Percentiles rank a stretch among this genome's conserved stretches.
These are phyloP conservation scores for Petunia hybrid DNA, from an alignment of 305 asterid species.

Conservation along the genomic window DNA sequence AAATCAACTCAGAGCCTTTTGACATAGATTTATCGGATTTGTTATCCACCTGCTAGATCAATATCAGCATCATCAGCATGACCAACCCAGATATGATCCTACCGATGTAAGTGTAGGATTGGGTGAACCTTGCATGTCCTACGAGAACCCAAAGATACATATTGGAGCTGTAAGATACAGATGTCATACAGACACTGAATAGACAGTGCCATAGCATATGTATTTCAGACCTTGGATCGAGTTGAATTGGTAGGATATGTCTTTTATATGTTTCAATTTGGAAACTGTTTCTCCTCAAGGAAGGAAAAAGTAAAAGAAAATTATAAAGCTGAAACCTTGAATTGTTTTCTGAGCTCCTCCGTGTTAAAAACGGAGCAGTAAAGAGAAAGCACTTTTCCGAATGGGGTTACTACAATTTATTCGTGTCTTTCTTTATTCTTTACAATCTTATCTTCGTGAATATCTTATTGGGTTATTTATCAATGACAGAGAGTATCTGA, in stretches of 20 bases:
- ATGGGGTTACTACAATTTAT: background rate
- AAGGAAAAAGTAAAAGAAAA: background rate
- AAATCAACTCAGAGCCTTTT: background rate
- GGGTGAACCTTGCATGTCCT: background rate
- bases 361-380: background rate
- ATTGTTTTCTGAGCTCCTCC: background rate
- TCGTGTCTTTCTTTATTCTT: background rate
- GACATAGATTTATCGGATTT: background rate
- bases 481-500: conserved; percentile 73
- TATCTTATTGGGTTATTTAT: conserved; percentile 41
- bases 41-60: background rate
- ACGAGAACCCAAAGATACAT: background rate
- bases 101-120: background rate
- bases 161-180: background rate
- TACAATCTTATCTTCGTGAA: conserved; percentile 22
- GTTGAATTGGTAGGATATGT: background rate
- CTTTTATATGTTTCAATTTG: background rate
- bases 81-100: background rate
- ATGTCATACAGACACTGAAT: background rate
- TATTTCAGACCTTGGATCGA: background rate
- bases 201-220: background rate
- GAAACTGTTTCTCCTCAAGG: background rate
- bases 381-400: background rate
- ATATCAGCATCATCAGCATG: background rate
- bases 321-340: background rate